phyloP scores from a whole-genome alignment of 2,329 filamentous ascomycete species.

The Paraphaeosphaeria sporulosa region DNA sequence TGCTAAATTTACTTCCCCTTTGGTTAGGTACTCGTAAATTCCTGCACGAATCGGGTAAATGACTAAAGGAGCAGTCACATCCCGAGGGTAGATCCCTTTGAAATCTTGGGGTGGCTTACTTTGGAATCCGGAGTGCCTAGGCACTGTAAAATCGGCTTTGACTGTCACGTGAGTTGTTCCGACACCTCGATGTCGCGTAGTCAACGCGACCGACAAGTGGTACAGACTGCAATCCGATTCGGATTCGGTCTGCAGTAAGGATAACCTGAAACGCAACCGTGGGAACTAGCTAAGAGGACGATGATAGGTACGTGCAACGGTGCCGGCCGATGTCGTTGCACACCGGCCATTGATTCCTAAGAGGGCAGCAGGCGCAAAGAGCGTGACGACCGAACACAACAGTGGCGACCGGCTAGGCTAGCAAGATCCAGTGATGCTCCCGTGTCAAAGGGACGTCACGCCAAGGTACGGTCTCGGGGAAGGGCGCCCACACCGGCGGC shows the following conservation, averaged over 20 bases:
- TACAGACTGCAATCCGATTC: slow-evolving; percentile 30
- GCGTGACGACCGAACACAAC: slow-evolving; percentile 3
- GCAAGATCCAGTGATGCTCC: slow-evolving; percentile 7
- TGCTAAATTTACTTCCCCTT: not conserved
- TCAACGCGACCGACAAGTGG: slow-evolving; percentile 28
- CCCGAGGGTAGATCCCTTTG: not conserved
- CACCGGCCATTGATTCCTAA: slow-evolving; percentile 32
- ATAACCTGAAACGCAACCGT: slow-evolving; percentile 28
- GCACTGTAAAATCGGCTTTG: slow-evolving; percentile 6
- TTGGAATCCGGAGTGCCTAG: slow-evolving; percentile 31
- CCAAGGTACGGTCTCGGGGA: slow-evolving; percentile 5
- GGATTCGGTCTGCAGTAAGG: slow-evolving; percentile 36
- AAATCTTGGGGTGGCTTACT: slow-evolving; percentile 35
- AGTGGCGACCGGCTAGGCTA: slow-evolving; percentile 17
- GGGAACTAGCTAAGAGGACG: slow-evolving; percentile 25
- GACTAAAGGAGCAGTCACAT: not conserved
- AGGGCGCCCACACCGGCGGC: not conserved
- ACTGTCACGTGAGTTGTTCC: slow-evolving; percentile 27
- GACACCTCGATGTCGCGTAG: slow-evolving; percentile 12
- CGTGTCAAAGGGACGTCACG: slow-evolving; percentile 2
- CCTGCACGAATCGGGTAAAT: not conserved
- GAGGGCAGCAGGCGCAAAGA: slow-evolving; percentile 14
- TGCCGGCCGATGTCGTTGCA: slow-evolving; percentile 36
- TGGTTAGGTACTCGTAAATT: not conserved
- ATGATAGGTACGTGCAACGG: slow-evolving; percentile 32